Base-by-base conservation (phyloP, 768 basidiomycete species). In the Boletus edulis region DNA sequence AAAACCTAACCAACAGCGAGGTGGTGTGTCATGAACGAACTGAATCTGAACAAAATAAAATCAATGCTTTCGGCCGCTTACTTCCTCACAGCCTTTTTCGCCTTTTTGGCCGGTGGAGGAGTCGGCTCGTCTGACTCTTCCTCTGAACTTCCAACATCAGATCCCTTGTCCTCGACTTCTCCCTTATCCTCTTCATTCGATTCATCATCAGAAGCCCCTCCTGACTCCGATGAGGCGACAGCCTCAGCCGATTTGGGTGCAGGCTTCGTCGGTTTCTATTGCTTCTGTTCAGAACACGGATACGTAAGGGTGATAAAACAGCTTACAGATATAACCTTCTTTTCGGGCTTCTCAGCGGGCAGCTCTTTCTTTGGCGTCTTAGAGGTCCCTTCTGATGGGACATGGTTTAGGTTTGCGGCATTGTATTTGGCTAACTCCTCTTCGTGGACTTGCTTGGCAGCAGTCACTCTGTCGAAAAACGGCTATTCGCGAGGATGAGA, bases 361-460 rank as follows among this genome's bases (percentile, higher is more conserved):
- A 15, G 47, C 34, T 56, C 61, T 49, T 68, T 63, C 53, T 31
- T 65, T 18, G 44, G 14, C 35, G 45, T 51, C 42, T 75, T 78
- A 20, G 76, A 77, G 12, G 68, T 66, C 27, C 79, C 75, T 40
- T 76, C 77, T 29, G 75, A 79, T 49, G 77, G 76, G 35, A 78
- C 73, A 55, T 81, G 76, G 50, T 78, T 78, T 13, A 75, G 76
- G 8, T 80, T 74, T 51, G 76, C 74, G 32, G 78, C 81, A 49
- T 87, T 85, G 65, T 89, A 90, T 9, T 79, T 81, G 40, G 76
- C 78, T 67, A 90, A 85, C 44, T 85, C 80, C 34, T 75, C 74
- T 10, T 83, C 78, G 64, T 88, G 93, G 37, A 76, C 73, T 55
- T 78, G 76, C 67, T 89, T 90, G n/a, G 83, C 84, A 37, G 67